These are phyloP conservation scores for Chlamydomonas sp. DNA, from an alignment of 139 green algal species.

Conservation along the genomic window DNA sequence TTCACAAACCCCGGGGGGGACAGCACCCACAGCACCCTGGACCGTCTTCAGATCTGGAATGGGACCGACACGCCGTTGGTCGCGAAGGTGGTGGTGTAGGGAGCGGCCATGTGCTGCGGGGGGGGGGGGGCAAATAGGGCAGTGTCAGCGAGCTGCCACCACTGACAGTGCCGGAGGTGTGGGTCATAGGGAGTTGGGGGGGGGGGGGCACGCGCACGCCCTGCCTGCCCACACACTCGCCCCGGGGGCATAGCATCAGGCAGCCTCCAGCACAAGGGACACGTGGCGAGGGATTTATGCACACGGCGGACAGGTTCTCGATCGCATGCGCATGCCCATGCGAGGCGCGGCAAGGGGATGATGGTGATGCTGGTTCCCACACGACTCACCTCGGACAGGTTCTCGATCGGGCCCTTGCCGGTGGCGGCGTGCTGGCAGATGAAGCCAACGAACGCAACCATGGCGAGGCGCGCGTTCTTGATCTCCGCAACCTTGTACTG, in stretches of 20 bases:
- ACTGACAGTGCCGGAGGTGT: background rate
- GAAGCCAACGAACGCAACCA: conserved; percentile 61
- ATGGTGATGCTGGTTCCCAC: too few relatives aligned
- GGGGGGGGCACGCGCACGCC: background rate
- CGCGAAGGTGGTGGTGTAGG: conserved; percentile 14
- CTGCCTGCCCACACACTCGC: background rate
- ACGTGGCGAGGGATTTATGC: too few relatives aligned
- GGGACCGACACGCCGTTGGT: conserved; percentile 8
- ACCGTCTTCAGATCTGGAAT: too few relatives aligned
- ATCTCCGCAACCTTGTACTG: conserved; percentile 77
- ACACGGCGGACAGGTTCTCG: too few relatives aligned
- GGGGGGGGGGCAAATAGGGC: background rate
- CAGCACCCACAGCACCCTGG: too few relatives aligned
- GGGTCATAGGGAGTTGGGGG: background rate
- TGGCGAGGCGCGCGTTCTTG: conserved; percentile 83
- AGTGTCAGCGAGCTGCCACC: background rate
- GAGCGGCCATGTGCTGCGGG: background rate
- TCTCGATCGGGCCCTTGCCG: conserved; percentile 47
- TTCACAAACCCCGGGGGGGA: too few relatives aligned
- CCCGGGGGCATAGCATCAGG: background rate
- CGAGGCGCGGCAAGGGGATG: too few relatives aligned
- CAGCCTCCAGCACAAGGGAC: background rate
- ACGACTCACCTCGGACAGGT: conserved; percentile 27
- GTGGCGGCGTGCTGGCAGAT: conserved; percentile 59
- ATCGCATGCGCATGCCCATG: too few relatives aligned